These are phyloP conservation scores for Phytophthora foliorum DNA, from an alignment of 352 stramenopile species.

Conservation along the genomic window DNA sequence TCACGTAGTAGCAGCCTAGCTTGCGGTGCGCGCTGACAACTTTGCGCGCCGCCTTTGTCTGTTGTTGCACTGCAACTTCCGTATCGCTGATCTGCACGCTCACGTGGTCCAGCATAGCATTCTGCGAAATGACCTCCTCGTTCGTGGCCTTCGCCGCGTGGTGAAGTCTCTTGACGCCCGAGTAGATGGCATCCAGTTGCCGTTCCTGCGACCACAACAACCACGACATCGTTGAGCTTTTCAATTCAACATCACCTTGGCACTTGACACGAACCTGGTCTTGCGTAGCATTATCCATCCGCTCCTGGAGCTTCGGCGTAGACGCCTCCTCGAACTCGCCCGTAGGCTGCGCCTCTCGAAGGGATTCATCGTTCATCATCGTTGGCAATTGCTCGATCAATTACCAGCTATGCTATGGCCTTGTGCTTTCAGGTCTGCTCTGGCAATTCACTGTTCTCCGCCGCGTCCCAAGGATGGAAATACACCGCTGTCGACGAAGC, in stretches of 20 bases:
- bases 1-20: conserved; percentile 64
- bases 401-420: not conserved
- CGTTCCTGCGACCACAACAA: conserved; percentile 46
- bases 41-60: conserved; percentile 64
- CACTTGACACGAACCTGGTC: conserved; percentile 41
- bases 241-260: not conserved
- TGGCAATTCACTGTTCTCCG: conserved; percentile 17
- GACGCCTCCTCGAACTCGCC: conserved; percentile 55
- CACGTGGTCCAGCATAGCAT: conserved; percentile 68
- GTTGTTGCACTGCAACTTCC: conserved; percentile 51
- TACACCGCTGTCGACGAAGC: conserved; percentile 15
- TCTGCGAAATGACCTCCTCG: conserved; percentile 68
- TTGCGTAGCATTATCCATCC: conserved; percentile 54
- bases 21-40: conserved; percentile 56
- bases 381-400: conserved; percentile 8
- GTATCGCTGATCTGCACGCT: conserved; percentile 54
- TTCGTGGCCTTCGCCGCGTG: conserved; percentile 64
- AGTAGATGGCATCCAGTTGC: conserved; percentile 67
- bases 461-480: conserved; percentile 41
- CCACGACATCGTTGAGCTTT: conserved; percentile 3
- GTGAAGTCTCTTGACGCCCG: conserved; percentile 62
- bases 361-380: conserved; percentile 35
- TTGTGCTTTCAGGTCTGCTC: not conserved
- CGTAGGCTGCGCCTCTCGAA: conserved; percentile 36
- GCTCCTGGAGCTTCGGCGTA: conserved; percentile 62